These are phyloP conservation scores for Sporothrix euskadiensis DNA, from an alignment of 2,329 filamentous ascomycete species.

Conservation along the genomic window DNA sequence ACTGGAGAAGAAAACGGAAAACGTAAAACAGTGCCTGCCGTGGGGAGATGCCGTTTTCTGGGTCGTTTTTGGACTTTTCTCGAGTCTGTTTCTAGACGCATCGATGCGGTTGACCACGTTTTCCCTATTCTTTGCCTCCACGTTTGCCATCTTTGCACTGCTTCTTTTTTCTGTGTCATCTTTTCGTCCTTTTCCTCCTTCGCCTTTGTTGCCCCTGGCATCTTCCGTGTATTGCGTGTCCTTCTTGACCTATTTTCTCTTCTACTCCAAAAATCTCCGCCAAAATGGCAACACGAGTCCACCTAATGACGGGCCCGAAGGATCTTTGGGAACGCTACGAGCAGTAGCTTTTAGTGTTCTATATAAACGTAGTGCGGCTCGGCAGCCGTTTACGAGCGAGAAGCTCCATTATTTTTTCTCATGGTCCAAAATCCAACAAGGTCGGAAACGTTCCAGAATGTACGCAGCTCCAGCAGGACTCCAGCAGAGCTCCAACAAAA, in stretches of 20 bases:
- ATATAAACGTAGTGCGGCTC: not conserved
- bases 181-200: not conserved
- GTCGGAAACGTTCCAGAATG: conserved; percentile 18
- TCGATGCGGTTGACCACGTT: conserved; percentile 1
- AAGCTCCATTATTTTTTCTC: not conserved
- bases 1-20: not conserved
- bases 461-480: not conserved
- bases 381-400: not conserved
- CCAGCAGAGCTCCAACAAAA: not conserved
- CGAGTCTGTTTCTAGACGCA: not conserved
- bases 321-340: not conserved
- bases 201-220: not conserved
- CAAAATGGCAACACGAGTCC: conserved; percentile 8
- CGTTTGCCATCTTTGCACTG: conserved; percentile 9
- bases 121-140: not conserved
- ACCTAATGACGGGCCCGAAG: not conserved
- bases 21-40: not conserved
- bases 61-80: not conserved
- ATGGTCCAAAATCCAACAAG: not conserved
- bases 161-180: not conserved
- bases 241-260: not conserved
- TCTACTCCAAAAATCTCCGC: not conserved
- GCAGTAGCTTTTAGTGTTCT: not conserved
- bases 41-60: not conserved
- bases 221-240: conserved; percentile 13